A percentile compares a stretch with the other conserved stretches of the same genome.
phyloP scores from a whole-genome alignment of 2,329 filamentous ascomycete species.

The Amesomyces nigricolor region DNA sequence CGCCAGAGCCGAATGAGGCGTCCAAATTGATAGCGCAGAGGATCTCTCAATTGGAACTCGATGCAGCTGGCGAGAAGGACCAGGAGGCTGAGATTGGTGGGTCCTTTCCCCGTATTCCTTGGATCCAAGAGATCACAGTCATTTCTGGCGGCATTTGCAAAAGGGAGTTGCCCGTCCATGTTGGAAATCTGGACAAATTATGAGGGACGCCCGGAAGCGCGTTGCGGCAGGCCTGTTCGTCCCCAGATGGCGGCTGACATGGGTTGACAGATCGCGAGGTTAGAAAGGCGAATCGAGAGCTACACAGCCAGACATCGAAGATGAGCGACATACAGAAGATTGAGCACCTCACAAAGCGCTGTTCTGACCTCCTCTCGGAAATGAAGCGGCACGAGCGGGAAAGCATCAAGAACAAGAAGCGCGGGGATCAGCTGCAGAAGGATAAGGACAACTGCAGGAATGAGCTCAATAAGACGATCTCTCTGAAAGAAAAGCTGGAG shows the following conservation, averaged over 20 bases:
- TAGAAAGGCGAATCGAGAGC: slow-evolving; percentile 85
- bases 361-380: slow-evolving; percentile 82
- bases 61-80: slow-evolving; percentile 88
- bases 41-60: slow-evolving; percentile 91
- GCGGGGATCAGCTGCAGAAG: slow-evolving; percentile 89
- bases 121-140: no score
- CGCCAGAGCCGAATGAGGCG: slow-evolving; percentile 78
- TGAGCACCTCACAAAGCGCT: slow-evolving; percentile 83
- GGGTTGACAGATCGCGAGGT: slow-evolving; percentile 73
- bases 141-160: not conserved
- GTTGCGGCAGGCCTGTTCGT: no score
- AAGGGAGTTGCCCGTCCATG: no score
- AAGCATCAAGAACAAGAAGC: slow-evolving; percentile 92
- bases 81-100: slow-evolving; percentile 91
- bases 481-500: slow-evolving; percentile 92
- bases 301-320: slow-evolving; percentile 82
- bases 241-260: slow-evolving; percentile 26
- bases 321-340: slow-evolving; percentile 90
- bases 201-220: no score
- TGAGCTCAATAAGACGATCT: slow-evolving; percentile 83
- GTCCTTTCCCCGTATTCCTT: slow-evolving; percentile 20
- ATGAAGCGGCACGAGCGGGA: slow-evolving; percentile 96
- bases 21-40: slow-evolving; percentile 87
- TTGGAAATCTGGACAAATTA: no score
- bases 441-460: slow-evolving; percentile 87